Conservation (phyloP, 1,284 basidiomycete species). For the Ganoderma multipileum region DNA sequence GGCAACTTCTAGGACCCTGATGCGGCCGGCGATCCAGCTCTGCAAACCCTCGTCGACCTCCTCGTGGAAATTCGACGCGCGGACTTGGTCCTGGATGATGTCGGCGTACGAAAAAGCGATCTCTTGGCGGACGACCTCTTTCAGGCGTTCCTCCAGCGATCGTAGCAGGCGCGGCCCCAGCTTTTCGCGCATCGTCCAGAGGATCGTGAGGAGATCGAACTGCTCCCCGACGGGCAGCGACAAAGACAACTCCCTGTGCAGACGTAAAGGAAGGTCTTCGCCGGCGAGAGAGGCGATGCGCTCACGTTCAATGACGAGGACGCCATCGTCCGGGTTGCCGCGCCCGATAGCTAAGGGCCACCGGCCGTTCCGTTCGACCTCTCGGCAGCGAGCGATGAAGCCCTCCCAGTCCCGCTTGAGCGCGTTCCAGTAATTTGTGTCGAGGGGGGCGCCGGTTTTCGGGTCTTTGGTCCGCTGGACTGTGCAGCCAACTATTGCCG, state of each 20-base stretch:
- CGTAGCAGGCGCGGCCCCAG: slow-evolving; percentile 62
- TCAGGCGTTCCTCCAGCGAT: slow-evolving; percentile 61
- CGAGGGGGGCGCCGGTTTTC: slow-evolving; percentile 79
- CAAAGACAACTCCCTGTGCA: slow-evolving; percentile 55
- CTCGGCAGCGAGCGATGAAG: slow-evolving; percentile 87
- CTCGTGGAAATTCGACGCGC: slow-evolving; percentile 56
- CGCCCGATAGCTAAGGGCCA: slow-evolving; percentile 80
- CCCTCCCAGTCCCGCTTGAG: slow-evolving; percentile 94
- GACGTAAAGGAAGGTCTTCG: slow-evolving; percentile 71
- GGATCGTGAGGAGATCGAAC: slow-evolving; percentile 60
- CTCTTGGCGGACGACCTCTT: slow-evolving; percentile 75
- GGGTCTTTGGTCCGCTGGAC: slow-evolving; percentile 77
- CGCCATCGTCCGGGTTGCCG: slow-evolving; percentile 52
- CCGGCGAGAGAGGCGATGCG: slow-evolving; percentile 68
- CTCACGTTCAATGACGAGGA: slow-evolving; percentile 81
- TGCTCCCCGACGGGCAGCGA: slow-evolving; percentile 49
- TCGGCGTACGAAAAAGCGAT: slow-evolving; percentile 77
- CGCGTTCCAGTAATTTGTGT: slow-evolving; percentile 83
- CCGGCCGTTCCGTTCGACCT: slow-evolving; percentile 84
- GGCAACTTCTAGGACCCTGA: slow-evolving; percentile 59
- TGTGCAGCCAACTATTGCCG: slow-evolving; percentile 86
- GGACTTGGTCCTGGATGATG: slow-evolving; percentile 71
- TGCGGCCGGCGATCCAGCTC: slow-evolving; percentile 64
- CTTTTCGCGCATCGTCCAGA: slow-evolving; percentile 66
- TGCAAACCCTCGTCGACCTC: slow-evolving; percentile 63